phyloP scores from a whole-genome alignment of 257 asterid genomes.

The Petunia secreta region DNA sequence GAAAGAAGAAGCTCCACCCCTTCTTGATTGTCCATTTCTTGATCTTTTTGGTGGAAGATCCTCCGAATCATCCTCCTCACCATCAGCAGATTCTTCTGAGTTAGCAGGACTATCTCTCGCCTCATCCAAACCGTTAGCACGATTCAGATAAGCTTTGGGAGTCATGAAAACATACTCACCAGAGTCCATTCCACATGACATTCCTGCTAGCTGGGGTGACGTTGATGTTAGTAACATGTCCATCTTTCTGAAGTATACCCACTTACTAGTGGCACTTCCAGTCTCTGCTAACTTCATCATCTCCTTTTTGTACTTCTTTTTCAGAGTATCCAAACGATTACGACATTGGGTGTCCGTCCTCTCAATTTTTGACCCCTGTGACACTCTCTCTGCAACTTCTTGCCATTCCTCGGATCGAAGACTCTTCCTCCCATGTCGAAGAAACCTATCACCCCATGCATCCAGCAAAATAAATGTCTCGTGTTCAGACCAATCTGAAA shows the following conservation, averaged over 20 bases:
- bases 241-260: constrained; percentile 86
- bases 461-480: constrained; percentile 71
- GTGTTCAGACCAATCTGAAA: constrained; percentile 88
- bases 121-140: constrained; percentile 72
- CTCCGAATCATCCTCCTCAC: constrained; percentile 54
- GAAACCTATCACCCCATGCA: constrained; percentile 88
- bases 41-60: constrained; percentile 54
- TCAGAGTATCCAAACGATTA: constrained; percentile 85
- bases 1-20: constrained; percentile 44
- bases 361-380: constrained; percentile 64
- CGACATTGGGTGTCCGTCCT: constrained; percentile 91
- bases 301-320: constrained; percentile 95
- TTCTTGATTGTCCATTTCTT: constrained; percentile 34
- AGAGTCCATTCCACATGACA: constrained; percentile 77
- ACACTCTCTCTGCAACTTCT: constrained; percentile 84
- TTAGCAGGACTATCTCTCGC: constrained; percentile 79
- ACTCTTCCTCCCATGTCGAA: constrained; percentile 86
- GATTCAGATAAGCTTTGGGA: constrained; percentile 55
- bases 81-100: constrained; percentile 56
- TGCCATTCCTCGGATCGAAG: constrained; percentile 96
- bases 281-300: constrained; percentile 52
- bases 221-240: constrained; percentile 60
- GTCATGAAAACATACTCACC: constrained; percentile 72
- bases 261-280: constrained; percentile 43
- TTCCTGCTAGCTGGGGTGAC: constrained; percentile 54